Evolutionary conservation across 164 flowering plant species (phyloP), one percentile per base, ranked within the genome.

Genomic region (Houttuynia cordata): DNA sequence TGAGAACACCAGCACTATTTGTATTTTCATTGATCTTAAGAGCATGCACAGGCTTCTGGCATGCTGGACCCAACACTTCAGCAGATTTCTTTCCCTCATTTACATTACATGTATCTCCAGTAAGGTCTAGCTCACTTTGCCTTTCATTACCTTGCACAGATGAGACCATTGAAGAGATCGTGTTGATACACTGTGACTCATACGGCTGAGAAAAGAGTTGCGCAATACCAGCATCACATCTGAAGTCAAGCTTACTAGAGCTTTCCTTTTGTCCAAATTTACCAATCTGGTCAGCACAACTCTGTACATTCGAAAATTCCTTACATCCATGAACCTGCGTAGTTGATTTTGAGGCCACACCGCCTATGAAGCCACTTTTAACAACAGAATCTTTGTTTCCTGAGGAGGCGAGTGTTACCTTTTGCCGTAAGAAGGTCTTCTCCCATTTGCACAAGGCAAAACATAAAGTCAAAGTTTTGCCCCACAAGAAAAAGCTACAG

Each of bases 371-470:
- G 12, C 62, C 57, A 58, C 56, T 74, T 65, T 58, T 72, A 63
- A 51, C 47, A 37, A 54, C 75, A 66, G 62, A 51, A 63, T 65
- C 72, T 58, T 34, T 62, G 22, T 61, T 59, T 62, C 69, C 58
- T 25, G 73, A 64, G 53, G 96, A 76, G 55, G 91, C 81, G 45
- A 91, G 71, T 54, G 83, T 87, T 61, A 78, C 71, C 78, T 81
- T 91, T 74, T 91, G 98, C 64, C 98, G 92, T 66, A 91, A 67
- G 67, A 88, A 87, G 57, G 98, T 91, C 98, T 91, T 68, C 51
- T 55, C 49, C 30, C 58, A 59, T 56, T 41, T 24, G 22, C 51
- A 62, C 58, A 74, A 39, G 24, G 2, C 15, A 54, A 21, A 24
- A 54, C 17, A 14, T 1, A 20, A n/a, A 61, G 37, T 12, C 24